Conservation (phyloP, 768 basidiomycete genomes). For the Coprinopsis strossmayeri region DNA sequence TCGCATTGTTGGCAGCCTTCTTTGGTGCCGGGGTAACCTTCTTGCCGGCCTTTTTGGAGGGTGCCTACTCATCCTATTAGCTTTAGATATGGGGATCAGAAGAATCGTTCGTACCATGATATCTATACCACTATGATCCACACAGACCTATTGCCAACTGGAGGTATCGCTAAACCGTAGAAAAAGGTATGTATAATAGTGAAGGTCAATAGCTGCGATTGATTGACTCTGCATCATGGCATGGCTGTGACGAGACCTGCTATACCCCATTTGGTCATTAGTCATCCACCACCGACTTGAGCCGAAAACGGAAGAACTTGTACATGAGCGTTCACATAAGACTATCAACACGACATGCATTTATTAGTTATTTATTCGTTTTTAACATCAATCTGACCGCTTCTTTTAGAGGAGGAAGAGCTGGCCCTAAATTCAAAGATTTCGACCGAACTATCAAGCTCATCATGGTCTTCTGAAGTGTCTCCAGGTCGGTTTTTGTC, state of each 20-base stretch:
- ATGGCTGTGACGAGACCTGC: not conserved
- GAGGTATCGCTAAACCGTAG: too few relatives aligned
- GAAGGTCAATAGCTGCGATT: not conserved
- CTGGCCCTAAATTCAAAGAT: constrained; percentile 23
- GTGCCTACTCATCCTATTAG: constrained; percentile 43
- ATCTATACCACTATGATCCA: too few relatives aligned
- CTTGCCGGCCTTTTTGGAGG: constrained; percentile 88
- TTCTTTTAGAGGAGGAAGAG: constrained; percentile 46
- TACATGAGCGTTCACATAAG: too few relatives aligned
- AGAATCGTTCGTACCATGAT: not conserved
- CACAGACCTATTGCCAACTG: too few relatives aligned
- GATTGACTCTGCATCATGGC: not conserved
- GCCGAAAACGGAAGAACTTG: too few relatives aligned
- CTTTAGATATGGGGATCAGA: not conserved
- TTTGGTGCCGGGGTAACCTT: constrained; percentile 62
- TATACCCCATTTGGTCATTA: not conserved
- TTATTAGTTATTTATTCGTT: constrained; percentile 2
- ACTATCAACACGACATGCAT: too few relatives aligned
- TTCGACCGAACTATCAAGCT: constrained; percentile 38
- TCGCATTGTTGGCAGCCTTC: constrained; percentile 38
- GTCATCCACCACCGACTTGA: too few relatives aligned
- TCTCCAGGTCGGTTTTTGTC: constrained; percentile 44
- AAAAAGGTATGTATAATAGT: too few relatives aligned
- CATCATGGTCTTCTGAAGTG: constrained; percentile 48
- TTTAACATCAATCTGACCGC: constrained; percentile 33